Base-by-base conservation (phyloP, 2,329 filamentous ascomycete species). In the Acephala macrosclerotiorum region DNA sequence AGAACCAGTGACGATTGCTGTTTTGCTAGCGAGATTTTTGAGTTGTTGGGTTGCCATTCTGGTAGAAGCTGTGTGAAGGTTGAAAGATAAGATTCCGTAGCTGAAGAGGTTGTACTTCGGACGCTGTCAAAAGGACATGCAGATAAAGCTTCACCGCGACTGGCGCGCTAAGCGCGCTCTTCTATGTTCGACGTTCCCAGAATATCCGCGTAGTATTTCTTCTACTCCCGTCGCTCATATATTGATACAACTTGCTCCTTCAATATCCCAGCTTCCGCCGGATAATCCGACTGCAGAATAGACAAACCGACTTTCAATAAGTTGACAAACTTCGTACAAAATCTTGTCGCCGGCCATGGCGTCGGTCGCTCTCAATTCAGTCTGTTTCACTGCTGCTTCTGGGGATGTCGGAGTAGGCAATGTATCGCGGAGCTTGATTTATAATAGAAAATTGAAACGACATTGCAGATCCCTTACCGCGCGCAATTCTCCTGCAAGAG, bases 1-100 rank as follows among this genome's bases (percentile, higher is more conserved):
- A 33, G 60, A 65, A 3, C 64, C 64, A 2, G 67, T 65, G 16
- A 66, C 57, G 35, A 65, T 64, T 45, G 64, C 66, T 25, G 61
- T 61, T 22, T 66, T 63, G 3, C 64, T 56, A 47, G 12, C 33
- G 7, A 65, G 57, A 45, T 56, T 65, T 36, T 60, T 65, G 14
- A 20, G 12, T 16, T 42, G 22, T 26, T 58, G 22, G 14, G 35
- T 42, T 36, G 33, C 22, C n/a, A 53, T 49, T 5, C 36, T 51
- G 18, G 26, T 25, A 45, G 29, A 47, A 18, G 7, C 35, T 22
- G 16, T 49, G n/a, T n/a, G n/a, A n/a, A n/a, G n/a, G n/a, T n/a
- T n/a, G 40, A 29, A 29, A 3, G 8, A 53, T 29, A 3, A 29
- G 14, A 53, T 33, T 6, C 12, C 16, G 20, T 26, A 22, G 8